Evolutionary conservation across 495 filamentous ascomycete species (phyloP).

Genomic region (Talaromyces liani): DNA sequence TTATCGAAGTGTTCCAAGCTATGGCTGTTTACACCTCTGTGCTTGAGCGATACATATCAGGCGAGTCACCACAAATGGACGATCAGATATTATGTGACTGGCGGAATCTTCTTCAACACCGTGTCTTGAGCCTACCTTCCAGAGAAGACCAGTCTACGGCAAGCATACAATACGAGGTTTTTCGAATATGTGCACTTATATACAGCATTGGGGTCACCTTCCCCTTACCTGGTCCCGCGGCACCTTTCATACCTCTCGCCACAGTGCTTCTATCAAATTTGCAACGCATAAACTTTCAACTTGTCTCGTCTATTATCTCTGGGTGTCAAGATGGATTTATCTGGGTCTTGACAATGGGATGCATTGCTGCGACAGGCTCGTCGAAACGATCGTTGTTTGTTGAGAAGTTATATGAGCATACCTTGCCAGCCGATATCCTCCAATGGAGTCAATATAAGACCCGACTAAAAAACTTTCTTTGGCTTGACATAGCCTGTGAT

Average conservation of each 20-base stretch:
- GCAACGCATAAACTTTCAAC: not conserved
- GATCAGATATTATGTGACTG: conserved; percentile 27
- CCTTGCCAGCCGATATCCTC: conserved; percentile 12
- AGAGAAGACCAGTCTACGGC: not conserved
- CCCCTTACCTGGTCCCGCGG: conserved; percentile 31
- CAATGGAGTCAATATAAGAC: conserved; percentile 20
- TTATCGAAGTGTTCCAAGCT: conserved; percentile 26
- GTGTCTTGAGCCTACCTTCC: conserved; percentile 21
- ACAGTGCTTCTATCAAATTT: conserved; percentile 12
- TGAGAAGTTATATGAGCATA: conserved; percentile 14
- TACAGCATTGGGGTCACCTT: conserved; percentile 32
- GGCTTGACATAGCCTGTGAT: conserved; percentile 31
- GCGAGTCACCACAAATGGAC: conserved; percentile 9
- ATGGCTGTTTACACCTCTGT: conserved; percentile 22
- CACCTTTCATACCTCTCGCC: conserved; percentile 23
- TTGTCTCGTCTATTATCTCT: not conserved
- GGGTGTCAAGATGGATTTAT: conserved; percentile 12
- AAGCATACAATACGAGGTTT: conserved; percentile 26
- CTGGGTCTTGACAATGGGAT: conserved; percentile 30
- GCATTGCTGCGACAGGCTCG: conserved; percentile 24
- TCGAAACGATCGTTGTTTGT: conserved; percentile 27
- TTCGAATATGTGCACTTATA: conserved; percentile 25
- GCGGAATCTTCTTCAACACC: conserved; percentile 29
- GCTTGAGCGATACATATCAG: conserved; percentile 15
- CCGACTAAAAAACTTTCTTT: conserved; percentile 22